These are phyloP conservation scores for Cymodocea nodosa DNA, from an alignment of 116 monocot genomes.

Conservation along the genomic window DNA sequence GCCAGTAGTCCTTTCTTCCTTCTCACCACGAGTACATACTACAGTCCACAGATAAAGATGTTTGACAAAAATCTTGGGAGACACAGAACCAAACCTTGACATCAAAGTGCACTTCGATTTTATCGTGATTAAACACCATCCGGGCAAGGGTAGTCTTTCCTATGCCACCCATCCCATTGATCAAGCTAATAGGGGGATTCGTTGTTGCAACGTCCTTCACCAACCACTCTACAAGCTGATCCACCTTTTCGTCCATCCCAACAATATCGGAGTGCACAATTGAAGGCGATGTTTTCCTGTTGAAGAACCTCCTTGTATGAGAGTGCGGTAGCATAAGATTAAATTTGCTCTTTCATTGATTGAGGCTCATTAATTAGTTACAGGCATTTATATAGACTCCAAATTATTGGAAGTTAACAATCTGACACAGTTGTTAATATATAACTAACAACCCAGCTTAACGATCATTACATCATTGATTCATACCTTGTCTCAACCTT, in stretches of 20 bases:
- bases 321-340: too few relatives aligned
- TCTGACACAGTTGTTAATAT: too few relatives aligned
- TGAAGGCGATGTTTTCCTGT: slow-evolving; percentile 1
- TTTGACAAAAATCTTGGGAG: slow-evolving; percentile 16
- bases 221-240: not conserved
- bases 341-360: too few relatives aligned
- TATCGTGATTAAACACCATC: slow-evolving; percentile 16
- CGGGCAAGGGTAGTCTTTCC: slow-evolving; percentile 42
- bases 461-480: too few relatives aligned
- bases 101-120: slow-evolving; percentile 13
- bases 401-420: too few relatives aligned
- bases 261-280: slow-evolving; percentile 7
- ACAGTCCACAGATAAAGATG: slow-evolving; percentile 10
- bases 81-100: slow-evolving; percentile 29
- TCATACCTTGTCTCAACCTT: too few relatives aligned
- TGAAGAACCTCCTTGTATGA: not conserved
- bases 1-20: too few relatives aligned
- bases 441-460: too few relatives aligned
- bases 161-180: slow-evolving; percentile 28
- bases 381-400: too few relatives aligned
- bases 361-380: too few relatives aligned
- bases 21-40: slow-evolving; percentile 1
- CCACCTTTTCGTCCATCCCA: slow-evolving; percentile 10
- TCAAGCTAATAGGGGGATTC: slow-evolving; percentile 2
- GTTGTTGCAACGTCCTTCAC: not conserved